A percentile compares a stretch with the other conserved stretches of the same genome.
Evolutionary conservation across 257 asterid genomes (phyloP).

Genomic region (Nicotiana obtusifolia): DNA sequence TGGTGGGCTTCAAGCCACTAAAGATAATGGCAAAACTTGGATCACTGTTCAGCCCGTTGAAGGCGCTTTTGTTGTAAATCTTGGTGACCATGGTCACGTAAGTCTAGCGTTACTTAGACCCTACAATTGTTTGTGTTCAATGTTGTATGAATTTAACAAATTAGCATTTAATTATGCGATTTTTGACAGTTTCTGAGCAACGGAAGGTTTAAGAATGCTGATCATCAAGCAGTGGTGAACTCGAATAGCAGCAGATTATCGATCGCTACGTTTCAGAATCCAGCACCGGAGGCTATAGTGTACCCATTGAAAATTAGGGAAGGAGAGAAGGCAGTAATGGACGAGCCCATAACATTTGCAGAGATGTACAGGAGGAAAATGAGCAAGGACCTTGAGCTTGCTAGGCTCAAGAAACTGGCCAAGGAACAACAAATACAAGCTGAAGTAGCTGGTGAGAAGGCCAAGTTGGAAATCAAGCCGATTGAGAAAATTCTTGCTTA

Average conservation of each 20-base stretch:
- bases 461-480: constrained; percentile 22
- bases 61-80: constrained; percentile 88
- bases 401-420: constrained; percentile 55
- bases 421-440: constrained; percentile 34
- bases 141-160: background rate
- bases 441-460: constrained; percentile 17
- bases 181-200: constrained; percentile 63
- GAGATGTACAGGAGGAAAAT: constrained; percentile 86
- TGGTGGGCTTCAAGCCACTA: constrained; percentile 92
- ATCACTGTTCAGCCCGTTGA: constrained; percentile 80
- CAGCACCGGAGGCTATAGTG: constrained; percentile 63
- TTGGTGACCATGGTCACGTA: constrained; percentile 86
- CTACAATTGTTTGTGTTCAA: background rate
- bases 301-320: constrained; percentile 54
- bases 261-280: constrained; percentile 80
- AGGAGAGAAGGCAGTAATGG: constrained; percentile 49
- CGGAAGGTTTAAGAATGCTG: constrained; percentile 94
- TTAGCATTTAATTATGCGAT: background rate
- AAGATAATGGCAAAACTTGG: constrained; percentile 80
- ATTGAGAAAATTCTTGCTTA: constrained; percentile 41
- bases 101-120: constrained; percentile 13
- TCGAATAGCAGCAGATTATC: constrained; percentile 63
- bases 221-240: constrained; percentile 89
- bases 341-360: constrained; percentile 47
- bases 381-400: constrained; percentile 65